Percentiles rank a stretch among this genome's conserved stretches.
Evolutionary conservation across 345 rosid genomes (phyloP).

Genomic region (Acer saccharum): DNA sequence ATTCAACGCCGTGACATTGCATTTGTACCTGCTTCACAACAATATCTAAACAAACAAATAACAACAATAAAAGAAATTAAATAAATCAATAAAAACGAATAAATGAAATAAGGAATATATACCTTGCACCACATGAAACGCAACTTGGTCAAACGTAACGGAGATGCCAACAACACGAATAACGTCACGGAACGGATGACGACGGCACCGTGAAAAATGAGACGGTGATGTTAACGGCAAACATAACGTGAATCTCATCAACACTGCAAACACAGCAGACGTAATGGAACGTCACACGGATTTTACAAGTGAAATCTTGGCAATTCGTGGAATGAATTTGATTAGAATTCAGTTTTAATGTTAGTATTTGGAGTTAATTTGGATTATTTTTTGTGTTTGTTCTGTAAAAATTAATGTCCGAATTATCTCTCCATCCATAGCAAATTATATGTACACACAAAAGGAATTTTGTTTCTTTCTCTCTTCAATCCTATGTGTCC

Average conservation of each 20-base stretch:
- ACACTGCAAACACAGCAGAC: slow-evolving; percentile 28
- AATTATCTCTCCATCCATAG: slow-evolving; percentile 50
- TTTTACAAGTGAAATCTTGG: neutral
- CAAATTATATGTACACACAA: slow-evolving; percentile 49
- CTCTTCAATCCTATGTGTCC: slow-evolving; percentile 31
- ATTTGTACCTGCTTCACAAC: neutral
- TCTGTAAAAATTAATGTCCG: slow-evolving; percentile 22
- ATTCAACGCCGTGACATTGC: neutral
- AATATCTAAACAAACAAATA: neutral
- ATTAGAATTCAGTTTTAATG: neutral
- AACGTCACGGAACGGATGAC: slow-evolving; percentile 21
- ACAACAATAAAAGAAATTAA: neutral
- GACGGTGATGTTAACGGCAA: slow-evolving; percentile 28
- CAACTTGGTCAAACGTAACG: neutral
- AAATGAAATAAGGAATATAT: neutral
- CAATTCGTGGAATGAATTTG: neutral
- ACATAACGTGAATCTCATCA: slow-evolving; percentile 6
- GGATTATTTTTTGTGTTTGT: neutral
- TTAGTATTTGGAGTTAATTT: neutral
- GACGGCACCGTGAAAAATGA: slow-evolving; percentile 3
- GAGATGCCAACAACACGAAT: slow-evolving; percentile 27
- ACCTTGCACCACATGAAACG: slow-evolving; percentile 11
- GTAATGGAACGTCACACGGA: neutral
- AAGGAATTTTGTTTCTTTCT: slow-evolving; percentile 15
- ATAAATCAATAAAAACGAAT: neutral